Conservation (phyloP, 441 rosid species). For the Syzygium malaccense region DNA sequence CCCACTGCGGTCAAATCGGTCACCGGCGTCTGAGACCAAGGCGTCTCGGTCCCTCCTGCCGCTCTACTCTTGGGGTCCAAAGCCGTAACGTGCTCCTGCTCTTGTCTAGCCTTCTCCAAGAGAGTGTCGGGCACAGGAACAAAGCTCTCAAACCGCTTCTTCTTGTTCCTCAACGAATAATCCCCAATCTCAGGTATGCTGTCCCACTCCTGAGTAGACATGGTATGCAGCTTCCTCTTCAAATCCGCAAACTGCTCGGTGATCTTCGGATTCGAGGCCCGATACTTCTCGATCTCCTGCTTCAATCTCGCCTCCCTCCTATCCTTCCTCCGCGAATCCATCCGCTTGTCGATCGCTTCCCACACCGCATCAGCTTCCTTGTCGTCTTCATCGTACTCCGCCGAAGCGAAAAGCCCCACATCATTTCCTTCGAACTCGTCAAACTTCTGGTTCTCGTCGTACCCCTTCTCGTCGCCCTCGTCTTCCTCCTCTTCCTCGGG, state of each 20-base stretch:
- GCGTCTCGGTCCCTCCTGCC: constrained; percentile 85
- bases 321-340: constrained; percentile 90
- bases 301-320: constrained; percentile 81
- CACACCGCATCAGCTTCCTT: constrained; percentile 92
- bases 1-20: constrained; percentile 91
- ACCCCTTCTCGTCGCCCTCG: constrained; percentile 80
- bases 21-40: constrained; percentile 80
- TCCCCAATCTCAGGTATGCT: constrained; percentile 93
- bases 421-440: constrained; percentile 97
- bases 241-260: constrained; percentile 93
- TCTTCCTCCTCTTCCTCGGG: constrained; percentile 76
- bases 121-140: constrained; percentile 86
- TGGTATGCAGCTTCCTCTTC: constrained; percentile 69
- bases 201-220: constrained; percentile 80
- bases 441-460: constrained; percentile 92
- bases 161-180: constrained; percentile 77
- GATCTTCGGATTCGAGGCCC: constrained; percentile 86
- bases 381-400: constrained; percentile 92
- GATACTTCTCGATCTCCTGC: constrained; percentile 82
- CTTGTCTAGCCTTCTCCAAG: constrained; percentile 92
- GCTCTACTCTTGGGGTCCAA: constrained; percentile 85
- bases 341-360: constrained; percentile 80
- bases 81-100: constrained; percentile 84
- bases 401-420: constrained; percentile 84
- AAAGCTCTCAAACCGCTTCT: constrained; percentile 86